phyloP scores from a whole-genome alignment of 208 protist genomes.

The Acanthamoeba divionensis region DNA sequence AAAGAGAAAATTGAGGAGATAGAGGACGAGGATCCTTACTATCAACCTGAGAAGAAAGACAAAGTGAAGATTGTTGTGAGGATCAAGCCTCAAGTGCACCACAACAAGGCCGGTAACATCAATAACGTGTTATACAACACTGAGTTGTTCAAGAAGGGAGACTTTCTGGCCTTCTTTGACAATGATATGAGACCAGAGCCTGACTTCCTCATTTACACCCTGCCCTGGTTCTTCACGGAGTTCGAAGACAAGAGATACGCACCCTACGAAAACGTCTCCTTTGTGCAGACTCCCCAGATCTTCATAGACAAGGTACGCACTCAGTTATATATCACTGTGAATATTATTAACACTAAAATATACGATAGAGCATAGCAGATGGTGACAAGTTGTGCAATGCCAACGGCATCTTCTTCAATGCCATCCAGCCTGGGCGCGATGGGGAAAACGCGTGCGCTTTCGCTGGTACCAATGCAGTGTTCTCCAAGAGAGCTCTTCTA shows the following conservation, averaged over 20 bases:
- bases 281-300: conserved; percentile 43
- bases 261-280: conserved; percentile 34
- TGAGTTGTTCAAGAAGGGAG: neutral
- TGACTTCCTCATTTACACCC: conserved; percentile 48
- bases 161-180: conserved; percentile 41
- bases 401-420: conserved; percentile 40
- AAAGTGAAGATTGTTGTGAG: conserved; percentile 27
- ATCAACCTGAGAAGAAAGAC: neutral
- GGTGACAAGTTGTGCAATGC: conserved; percentile 33
- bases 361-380: neutral
- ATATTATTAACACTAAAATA: no score
- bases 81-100: conserved; percentile 33
- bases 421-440: conserved; percentile 23
- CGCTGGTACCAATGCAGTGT: conserved; percentile 41
- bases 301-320: conserved; percentile 21
- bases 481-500: conserved; percentile 20
- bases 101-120: conserved; percentile 55
- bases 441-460: conserved; percentile 47
- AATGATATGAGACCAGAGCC: conserved; percentile 42
- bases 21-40: neutral
- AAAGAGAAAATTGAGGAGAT: neutral
- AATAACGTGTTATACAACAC: conserved; percentile 55
- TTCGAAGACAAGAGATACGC: neutral
- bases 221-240: conserved; percentile 52
- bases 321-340: no score